phyloP scores from a whole-genome alignment of 169 alveolate genomes.

The Amoebophrya sp. region DNA sequence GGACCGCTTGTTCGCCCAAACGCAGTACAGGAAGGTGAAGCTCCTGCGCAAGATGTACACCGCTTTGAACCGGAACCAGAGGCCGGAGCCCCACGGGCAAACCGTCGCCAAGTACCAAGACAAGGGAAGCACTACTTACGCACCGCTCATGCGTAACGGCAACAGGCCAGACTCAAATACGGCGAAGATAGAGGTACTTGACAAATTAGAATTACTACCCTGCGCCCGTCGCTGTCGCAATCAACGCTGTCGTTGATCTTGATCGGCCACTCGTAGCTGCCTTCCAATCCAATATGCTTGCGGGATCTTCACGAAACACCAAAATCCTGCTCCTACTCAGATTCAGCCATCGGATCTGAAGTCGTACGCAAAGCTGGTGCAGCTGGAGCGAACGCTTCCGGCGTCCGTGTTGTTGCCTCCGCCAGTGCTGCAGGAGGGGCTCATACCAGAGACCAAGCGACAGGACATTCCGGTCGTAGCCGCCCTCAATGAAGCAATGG shows the following conservation, averaged over 20 bases:
- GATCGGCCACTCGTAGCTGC: no score
- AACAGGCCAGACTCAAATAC: conserved; percentile 45
- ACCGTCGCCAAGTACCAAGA: conserved; percentile 53
- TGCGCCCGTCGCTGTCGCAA: no score
- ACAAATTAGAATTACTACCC: no score
- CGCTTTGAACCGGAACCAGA: not conserved
- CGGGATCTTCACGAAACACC: no score
- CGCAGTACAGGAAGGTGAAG: not conserved
- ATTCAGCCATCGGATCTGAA: not conserved
- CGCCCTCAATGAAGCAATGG: not conserved
- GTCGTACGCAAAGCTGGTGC: not conserved
- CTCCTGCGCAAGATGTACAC: not conserved
- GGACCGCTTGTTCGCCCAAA: conserved; percentile 37
- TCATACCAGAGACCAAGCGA: not conserved
- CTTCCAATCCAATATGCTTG: no score
- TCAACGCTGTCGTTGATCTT: no score
- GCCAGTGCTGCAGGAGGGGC: not conserved
- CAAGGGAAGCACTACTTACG: conserved; percentile 48
- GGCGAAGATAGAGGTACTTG: conserved; percentile 26
- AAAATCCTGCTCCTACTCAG: no score
- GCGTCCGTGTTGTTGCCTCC: not conserved
- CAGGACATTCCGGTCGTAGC: not conserved
- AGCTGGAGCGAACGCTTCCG: not conserved
- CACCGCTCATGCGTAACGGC: conserved; percentile 30
- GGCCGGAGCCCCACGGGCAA: not conserved